Conservation (phyloP, 2,329 filamentous ascomycete species). For the Neonectria hederae region DNA sequence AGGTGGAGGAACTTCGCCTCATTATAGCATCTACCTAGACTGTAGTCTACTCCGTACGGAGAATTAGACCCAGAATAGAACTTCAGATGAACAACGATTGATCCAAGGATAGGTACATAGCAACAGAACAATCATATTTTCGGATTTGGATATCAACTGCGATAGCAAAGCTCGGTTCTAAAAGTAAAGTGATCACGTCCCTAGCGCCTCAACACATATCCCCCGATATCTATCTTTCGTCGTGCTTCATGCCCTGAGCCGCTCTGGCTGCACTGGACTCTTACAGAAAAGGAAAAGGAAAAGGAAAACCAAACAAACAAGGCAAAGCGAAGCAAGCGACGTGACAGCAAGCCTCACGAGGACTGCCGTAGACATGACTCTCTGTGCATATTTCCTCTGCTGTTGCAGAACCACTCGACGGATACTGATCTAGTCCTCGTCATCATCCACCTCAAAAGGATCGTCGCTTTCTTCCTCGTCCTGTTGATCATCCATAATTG, state of each 20-base stretch:
- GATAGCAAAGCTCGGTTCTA: constrained; percentile 7
- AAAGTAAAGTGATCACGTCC: constrained; percentile 15
- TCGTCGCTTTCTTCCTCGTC: constrained; percentile 55
- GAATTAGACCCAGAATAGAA: not conserved
- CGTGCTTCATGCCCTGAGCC: constrained; percentile 10
- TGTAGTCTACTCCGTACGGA: not conserved
- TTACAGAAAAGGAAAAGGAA: not conserved
- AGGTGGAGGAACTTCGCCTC: too few species aligned
- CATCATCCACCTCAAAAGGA: constrained; percentile 58
- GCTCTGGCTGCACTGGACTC: not conserved
- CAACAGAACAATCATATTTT: not conserved
- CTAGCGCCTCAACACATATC: constrained; percentile 17
- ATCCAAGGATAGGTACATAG: not conserved
- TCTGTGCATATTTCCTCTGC: not conserved
- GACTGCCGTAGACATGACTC: not conserved
- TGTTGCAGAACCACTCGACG: not conserved
- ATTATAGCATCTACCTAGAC: too few species aligned
- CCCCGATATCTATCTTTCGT: constrained; percentile 9
- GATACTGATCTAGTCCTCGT: constrained; percentile 44
- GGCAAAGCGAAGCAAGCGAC: not conserved
- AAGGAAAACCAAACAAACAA: not conserved
- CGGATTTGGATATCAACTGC: constrained; percentile 19
- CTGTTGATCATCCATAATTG: constrained; percentile 39
- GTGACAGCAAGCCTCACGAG: not conserved
- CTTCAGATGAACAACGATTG: not conserved